Evolutionary conservation across 75 land plant genomes (phyloP).

Genomic region (Selaginella moellendorffii): DNA sequence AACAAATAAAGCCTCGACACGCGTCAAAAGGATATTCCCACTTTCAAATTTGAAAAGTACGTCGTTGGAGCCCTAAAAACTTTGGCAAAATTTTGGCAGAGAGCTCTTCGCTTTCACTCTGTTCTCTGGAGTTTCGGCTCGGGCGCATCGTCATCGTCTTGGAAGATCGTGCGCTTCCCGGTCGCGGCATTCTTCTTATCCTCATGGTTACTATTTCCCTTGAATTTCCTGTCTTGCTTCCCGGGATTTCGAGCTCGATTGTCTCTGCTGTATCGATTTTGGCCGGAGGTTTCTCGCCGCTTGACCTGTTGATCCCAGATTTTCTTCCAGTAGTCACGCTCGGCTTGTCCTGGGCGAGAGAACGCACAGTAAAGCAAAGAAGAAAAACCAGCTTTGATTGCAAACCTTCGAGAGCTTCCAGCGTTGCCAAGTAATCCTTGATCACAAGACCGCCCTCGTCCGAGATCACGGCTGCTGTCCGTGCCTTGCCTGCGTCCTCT

Average conservation of each 20-base stretch:
- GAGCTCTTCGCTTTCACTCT: not conserved
- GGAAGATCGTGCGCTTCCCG: not conserved
- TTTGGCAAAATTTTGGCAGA: not conserved
- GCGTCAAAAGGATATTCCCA: not conserved
- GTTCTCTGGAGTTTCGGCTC: not conserved
- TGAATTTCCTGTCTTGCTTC: not conserved
- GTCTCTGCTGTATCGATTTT: not conserved
- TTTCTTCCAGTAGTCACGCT: conserved; percentile 67
- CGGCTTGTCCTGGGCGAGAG: no score
- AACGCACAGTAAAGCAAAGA: no score
- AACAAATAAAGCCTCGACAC: not conserved
- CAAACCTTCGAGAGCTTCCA: conserved; percentile 89
- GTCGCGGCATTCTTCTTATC: not conserved
- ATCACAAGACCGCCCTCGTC: conserved; percentile 65
- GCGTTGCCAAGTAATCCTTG: conserved; percentile 39
- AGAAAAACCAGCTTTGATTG: no score
- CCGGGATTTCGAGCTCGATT: not conserved
- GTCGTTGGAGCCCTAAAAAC: no score
- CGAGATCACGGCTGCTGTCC: conserved; percentile 60
- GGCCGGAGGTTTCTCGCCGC: no score
- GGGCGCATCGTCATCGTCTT: not conserved
- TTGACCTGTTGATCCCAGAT: no score
- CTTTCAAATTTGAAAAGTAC: not conserved
- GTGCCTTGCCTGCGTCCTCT: conserved; percentile 63
- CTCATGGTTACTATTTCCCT: not conserved